Base-by-base conservation (phyloP, 2,329 filamentous ascomycete genomes). In the Gaeumannomyces tritici region DNA sequence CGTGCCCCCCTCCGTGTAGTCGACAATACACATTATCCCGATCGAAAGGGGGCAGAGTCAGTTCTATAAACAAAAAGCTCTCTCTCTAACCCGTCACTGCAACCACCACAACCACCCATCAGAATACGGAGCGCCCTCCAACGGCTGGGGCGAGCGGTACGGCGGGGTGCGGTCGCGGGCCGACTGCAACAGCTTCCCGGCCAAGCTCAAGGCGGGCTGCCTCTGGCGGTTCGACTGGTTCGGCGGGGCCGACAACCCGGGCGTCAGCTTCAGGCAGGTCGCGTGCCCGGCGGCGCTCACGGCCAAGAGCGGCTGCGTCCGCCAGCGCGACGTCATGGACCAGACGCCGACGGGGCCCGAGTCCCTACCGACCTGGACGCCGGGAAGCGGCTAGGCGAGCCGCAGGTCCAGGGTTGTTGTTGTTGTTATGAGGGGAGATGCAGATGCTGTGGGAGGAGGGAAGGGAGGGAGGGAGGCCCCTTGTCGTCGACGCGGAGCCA, bases 141-240 rank as follows among this genome's bases (percentile, higher is more conserved):
- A 77, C 65, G 79, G 81, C 65, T 83, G 82, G 81, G 84, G 84
- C 64, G 77, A 79, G 62, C 78, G 78, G 63, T 87, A 86, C 71
- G 85, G 84, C 58, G 84, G 85, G 59, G 75, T 86, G 65, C 73
- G 74, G 26, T 77, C 77, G 60, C 75, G 79, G 62, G 72, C 73
- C 60, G 77, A 81, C 35, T 87, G 84, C 73, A 74, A 77, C 64
- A 69, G 71, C 61, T 82, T 85, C 73, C 84, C 84, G 0, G 73
- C 70, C 51, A 73, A 76, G 51, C 76, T 87, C 61, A 80, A 83
- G 74, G 75, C 31, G 13, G 60, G 60, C 54, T 87, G 84, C 73
- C 75, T 80, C 70, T 88, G 84, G 82, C 82, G 84, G 64, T 88
- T 86, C 69, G 82, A 86, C 74, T 87, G 83, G 83, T 86, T 87